Base-by-base conservation (phyloP, 257 asterid genomes). In the Orobanche coerulescens region DNA sequence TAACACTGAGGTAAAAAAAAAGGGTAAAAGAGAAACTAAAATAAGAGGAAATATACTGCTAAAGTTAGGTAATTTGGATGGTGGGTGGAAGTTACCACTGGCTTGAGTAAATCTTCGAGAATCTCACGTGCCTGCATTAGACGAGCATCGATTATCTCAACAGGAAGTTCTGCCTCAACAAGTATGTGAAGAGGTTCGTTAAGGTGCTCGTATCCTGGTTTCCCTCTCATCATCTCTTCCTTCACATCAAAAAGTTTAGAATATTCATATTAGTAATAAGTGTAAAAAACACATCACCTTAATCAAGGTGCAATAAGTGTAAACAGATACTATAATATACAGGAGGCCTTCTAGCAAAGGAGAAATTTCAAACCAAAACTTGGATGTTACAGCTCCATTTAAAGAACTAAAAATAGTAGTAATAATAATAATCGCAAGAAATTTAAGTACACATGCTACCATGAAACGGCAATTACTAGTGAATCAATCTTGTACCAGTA, bases 171-270 rank as follows among this genome's bases (percentile, higher is more conserved):
- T 12, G 88, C 97, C 80, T 93, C 99, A 33, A 93, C 85, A 42
- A 93, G 83, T 68, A 93, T 75, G 79, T 93, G 99, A 50, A 93
- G 96, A 51, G 97, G 96, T 69, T 93, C 99, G 43, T 89, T 89
- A 67, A 93, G 82, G 75, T 93, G 99, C 69, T 93, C 99, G 37
- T 81, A 93, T 66, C 99, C 99, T 2, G 97, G 94, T 73, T 89
- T 93, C 47, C 99, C 99, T 65, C 99, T 85, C 99, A 93, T 84
- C 88, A 90, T 76, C 77, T 93, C 99, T 82, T 93, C 99, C 99
- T 93, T 67, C 64, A 80, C 65, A 79, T 68, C 64, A 16, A 15
- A 19, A n/a, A 46, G 20, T 19, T 46, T 46, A 6, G 5, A 46
- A 18, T n/a, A n/a, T n/a, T n/a, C n/a, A 46, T 19, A 43, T 43